A percentile compares a stretch with the other conserved stretches of the same genome.
Conservation (phyloP, 2,329 filamentous ascomycete genomes). For the Botrytis paeoniae region DNA sequence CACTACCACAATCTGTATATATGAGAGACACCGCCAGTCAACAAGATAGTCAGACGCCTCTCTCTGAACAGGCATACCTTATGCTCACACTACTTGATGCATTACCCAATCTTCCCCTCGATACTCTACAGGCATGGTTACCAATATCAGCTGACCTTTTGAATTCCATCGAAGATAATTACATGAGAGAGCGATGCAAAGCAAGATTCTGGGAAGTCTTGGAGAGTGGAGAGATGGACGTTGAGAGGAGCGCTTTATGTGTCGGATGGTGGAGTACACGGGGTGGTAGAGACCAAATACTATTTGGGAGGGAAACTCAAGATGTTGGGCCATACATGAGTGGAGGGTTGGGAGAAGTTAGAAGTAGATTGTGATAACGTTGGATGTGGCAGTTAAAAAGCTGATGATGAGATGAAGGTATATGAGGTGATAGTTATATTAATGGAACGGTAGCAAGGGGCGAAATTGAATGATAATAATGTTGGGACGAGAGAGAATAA, state of each 20-base stretch:
- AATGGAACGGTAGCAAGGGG: background rate
- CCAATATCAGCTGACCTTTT: constrained; percentile 59
- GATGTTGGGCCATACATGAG: constrained; percentile 34
- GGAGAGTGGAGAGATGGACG: constrained; percentile 65
- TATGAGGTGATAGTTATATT: background rate
- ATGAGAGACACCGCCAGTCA: constrained; percentile 36
- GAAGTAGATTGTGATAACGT: constrained; percentile 31
- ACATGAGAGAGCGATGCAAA: constrained; percentile 56
- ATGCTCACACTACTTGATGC: constrained; percentile 63
- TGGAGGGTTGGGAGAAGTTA: constrained; percentile 30
- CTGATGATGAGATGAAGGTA: constrained; percentile 1
- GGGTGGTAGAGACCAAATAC: constrained; percentile 37
- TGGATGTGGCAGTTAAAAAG: background rate
- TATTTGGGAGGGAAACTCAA: constrained; percentile 25
- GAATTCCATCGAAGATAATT: constrained; percentile 51
- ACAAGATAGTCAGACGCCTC: constrained; percentile 42
- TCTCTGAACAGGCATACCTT: constrained; percentile 58
- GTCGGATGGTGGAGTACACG: constrained; percentile 66
- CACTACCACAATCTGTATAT: constrained; percentile 37
- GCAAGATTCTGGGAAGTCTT: constrained; percentile 66
- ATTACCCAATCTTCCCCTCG: constrained; percentile 57
- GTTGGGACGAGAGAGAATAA: background rate
- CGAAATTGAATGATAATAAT: background rate
- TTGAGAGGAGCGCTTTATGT: constrained; percentile 61
- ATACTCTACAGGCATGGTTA: constrained; percentile 63